Conservation (phyloP, 768 basidiomycete genomes). For the Pleurotus cornucopiae region DNA sequence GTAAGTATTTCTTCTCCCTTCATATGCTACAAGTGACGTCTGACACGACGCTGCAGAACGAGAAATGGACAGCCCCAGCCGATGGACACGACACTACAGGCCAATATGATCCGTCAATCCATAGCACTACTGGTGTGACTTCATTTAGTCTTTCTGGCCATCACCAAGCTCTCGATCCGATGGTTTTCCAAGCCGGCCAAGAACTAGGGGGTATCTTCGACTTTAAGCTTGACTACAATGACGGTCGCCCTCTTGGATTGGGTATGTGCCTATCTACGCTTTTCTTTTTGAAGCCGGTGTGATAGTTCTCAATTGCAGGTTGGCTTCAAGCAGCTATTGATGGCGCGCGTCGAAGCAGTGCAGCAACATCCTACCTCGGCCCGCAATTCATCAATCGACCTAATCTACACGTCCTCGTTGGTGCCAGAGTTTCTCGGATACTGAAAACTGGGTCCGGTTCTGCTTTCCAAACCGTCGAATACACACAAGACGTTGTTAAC, state of each 20-base stretch:
- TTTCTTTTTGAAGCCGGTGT: not conserved
- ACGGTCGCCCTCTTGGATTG: slow-evolving; percentile 25
- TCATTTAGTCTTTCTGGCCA: slow-evolving; percentile 18
- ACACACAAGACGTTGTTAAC: slow-evolving; percentile 2
- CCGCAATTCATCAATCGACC: slow-evolving; percentile 18
- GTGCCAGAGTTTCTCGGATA: slow-evolving; percentile 14
- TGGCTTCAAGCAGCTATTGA: slow-evolving; percentile 24
- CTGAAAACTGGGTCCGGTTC: slow-evolving; percentile 1
- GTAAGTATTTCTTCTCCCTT: slow-evolving; percentile 7
- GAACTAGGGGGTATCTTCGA: slow-evolving; percentile 20
- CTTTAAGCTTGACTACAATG: slow-evolving; percentile 29
- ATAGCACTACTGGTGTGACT: slow-evolving; percentile 18
- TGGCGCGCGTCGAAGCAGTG: slow-evolving; percentile 23
- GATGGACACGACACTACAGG: slow-evolving; percentile 22
- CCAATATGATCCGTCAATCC: slow-evolving; percentile 22
- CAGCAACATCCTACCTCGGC: slow-evolving; percentile 27
- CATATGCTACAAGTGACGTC: not conserved
- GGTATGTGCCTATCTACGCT: slow-evolving; percentile 11
- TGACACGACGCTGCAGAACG: slow-evolving; percentile 9
- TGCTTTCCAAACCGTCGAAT: slow-evolving; percentile 17
- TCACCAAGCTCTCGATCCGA: slow-evolving; percentile 12
- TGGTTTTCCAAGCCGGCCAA: slow-evolving; percentile 19
- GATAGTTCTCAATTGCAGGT: slow-evolving; percentile 12
- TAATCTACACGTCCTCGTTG: slow-evolving; percentile 29
- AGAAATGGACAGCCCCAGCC: slow-evolving; percentile 15